Evolutionary conservation across 2,329 filamentous ascomycete species (phyloP).

Genomic region (Purpureocillium lavendulum): DNA sequence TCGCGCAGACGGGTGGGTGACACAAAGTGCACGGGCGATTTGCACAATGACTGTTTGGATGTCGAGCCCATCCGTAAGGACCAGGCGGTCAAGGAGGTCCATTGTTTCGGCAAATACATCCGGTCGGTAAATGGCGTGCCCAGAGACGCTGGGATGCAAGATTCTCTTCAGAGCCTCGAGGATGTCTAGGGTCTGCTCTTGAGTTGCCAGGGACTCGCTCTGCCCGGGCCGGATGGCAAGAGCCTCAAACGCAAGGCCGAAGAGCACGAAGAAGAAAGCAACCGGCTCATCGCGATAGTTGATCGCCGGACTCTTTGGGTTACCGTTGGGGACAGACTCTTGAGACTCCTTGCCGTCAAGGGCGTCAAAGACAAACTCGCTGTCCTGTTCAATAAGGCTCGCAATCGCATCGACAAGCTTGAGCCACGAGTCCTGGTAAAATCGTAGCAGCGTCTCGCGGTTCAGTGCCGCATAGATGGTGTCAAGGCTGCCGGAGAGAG

Average conservation of each 20-base stretch:
- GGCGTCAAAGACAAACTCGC: slow-evolving; percentile 94
- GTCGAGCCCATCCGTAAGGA: slow-evolving; percentile 80
- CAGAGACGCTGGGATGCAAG: slow-evolving; percentile 84
- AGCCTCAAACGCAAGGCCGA: slow-evolving; percentile 93
- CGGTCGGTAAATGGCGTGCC: slow-evolving; percentile 92
- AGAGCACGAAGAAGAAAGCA: slow-evolving; percentile 97
- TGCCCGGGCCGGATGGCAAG: slow-evolving; percentile 66
- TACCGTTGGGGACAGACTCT: slow-evolving; percentile 36
- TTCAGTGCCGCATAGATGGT: slow-evolving; percentile 93
- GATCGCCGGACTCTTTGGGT: slow-evolving; percentile 66
- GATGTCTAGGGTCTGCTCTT: slow-evolving; percentile 79
- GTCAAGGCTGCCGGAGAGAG: slow-evolving; percentile 77
- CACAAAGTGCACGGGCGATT: slow-evolving; percentile 81
- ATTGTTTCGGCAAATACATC: slow-evolving; percentile 96
- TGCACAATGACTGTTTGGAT: slow-evolving; percentile 91
- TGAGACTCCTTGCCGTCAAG: slow-evolving; percentile 72
- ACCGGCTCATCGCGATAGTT: slow-evolving; percentile 98
- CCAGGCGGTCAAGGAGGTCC: slow-evolving; percentile 86
- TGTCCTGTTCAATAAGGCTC: slow-evolving; percentile 94
- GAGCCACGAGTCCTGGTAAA: slow-evolving; percentile 96
- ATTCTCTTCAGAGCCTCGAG: slow-evolving; percentile 91
- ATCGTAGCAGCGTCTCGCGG: slow-evolving; percentile 83
- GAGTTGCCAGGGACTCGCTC: slow-evolving; percentile 49
- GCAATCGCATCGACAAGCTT: slow-evolving; percentile 96
- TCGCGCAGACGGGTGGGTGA: slow-evolving; percentile 84